These are phyloP conservation scores for Camelina neglecta DNA, from an alignment of 345 rosid genomes.

Conservation along the genomic window DNA sequence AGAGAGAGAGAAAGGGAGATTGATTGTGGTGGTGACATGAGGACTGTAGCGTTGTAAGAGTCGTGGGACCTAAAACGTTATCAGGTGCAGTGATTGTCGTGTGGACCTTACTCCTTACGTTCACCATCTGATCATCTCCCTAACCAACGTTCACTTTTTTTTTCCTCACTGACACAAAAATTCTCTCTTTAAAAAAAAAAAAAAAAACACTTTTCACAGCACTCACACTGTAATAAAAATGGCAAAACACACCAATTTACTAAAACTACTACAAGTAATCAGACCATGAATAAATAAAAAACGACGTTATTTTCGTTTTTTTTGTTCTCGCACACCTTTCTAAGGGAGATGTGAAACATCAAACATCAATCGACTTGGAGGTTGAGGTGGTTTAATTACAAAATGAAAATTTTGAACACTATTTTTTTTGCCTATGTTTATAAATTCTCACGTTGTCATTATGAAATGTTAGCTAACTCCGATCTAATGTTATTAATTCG, in stretches of 20 bases:
- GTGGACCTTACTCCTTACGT: slow-evolving; percentile 26
- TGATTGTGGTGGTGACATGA: slow-evolving; percentile 46
- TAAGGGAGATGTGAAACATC: neutral
- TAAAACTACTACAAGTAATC: neutral
- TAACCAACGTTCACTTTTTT: slow-evolving; percentile 31
- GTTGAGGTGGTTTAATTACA: neutral
- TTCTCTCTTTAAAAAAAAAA: neutral
- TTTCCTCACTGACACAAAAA: neutral
- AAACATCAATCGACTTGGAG: neutral
- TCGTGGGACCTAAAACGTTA: slow-evolving; percentile 39
- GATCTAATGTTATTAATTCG: neutral
- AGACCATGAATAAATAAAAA: neutral
- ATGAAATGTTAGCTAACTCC: neutral
- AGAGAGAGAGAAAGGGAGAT: slow-evolving; percentile 26
- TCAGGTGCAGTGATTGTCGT: slow-evolving; percentile 45
- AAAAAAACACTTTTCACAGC: neutral
- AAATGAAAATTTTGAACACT: neutral
- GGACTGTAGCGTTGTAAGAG: slow-evolving; percentile 40
- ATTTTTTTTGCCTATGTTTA: neutral
- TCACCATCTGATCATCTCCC: slow-evolving; percentile 35
- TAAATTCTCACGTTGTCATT: neutral
- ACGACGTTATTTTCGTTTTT: neutral
- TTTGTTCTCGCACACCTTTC: neutral
- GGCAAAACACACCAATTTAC: neutral
- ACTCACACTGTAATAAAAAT: slow-evolving; percentile 5